Conservation (phyloP, 148 eudicot genomes). For the Chenopodium formosanum region DNA sequence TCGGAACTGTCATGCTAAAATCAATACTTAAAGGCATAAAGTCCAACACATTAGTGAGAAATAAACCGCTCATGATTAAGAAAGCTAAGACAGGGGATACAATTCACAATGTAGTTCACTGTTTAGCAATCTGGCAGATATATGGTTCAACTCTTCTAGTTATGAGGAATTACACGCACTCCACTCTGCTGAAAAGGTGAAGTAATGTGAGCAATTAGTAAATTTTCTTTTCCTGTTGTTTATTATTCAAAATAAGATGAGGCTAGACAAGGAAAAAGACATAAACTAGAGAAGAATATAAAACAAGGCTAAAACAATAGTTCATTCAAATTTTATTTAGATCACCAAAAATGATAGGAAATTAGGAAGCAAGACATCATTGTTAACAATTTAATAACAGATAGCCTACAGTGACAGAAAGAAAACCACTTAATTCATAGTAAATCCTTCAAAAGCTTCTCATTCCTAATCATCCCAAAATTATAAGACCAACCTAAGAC, state of each 20-base stretch:
- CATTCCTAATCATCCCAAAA: too few species aligned
- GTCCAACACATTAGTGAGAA: background rate
- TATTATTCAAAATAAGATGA: background rate
- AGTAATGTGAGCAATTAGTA: background rate
- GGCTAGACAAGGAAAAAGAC: background rate
- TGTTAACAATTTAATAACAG: too few species aligned
- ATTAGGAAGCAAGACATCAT: too few species aligned
- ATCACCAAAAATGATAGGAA: too few species aligned
- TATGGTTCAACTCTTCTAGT: background rate
- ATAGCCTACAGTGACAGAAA: too few species aligned
- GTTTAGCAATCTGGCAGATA: background rate
- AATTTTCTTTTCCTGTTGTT: background rate
- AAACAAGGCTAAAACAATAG: background rate
- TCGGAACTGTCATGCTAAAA: slow-evolving; percentile 1
- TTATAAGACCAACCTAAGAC: too few species aligned
- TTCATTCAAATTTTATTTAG: too few species aligned
- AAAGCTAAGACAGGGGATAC: background rate
- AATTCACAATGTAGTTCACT: background rate
- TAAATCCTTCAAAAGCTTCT: too few species aligned
- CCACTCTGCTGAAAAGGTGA: background rate
- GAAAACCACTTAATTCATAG: too few species aligned
- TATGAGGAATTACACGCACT: background rate
- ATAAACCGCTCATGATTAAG: background rate
- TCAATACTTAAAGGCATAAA: background rate
- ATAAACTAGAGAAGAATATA: background rate